Evolutionary conservation across 192 early-diverging fungal species (phyloP), one percentile per base, ranked within the genome.

Genomic region (Gaertneriomyces semiglobifer): DNA sequence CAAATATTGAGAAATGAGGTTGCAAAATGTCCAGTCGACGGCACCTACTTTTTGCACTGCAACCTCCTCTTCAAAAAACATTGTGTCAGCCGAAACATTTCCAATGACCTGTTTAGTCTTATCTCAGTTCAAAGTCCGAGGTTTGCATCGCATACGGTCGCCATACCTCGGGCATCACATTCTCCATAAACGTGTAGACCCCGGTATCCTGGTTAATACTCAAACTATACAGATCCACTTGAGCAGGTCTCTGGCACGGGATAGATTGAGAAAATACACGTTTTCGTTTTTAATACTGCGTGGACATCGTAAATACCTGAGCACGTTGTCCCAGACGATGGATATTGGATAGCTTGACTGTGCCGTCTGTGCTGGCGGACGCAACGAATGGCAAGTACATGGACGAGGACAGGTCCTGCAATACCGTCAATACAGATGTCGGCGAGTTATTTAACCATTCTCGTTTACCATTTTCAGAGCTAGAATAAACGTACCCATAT

Each of bases 361-460:
- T 44, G 14, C 77, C 77, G 38, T 79, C 77, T 14, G 74, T 71
- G 16, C 77, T 63, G 14, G 53, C 74, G 20, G 65, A 55, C 16
- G 60, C 67, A 6, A 71, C 44, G 54, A 77, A 79, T 7, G 74
- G 71, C 45, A 74, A 43, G 44, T 58, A 60, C 6, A 40, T 52
- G 33, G 77, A 68, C 5, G 63, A 43, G 11, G 61, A 69, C 11
- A 76, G n/a, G 18, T 59, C 45, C 77, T 78, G 12, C 19, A 66
- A 14, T 50, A 18, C 16, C 12, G 12, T n/a, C 48, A 11, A 18
- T n/a, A n/a, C n/a, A 57, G 51, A 38, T 0, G 14, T 7, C 0
- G 40, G 12, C 0, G 44, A 58, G 38, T 39, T 0, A 40, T 18
- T 42, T 11, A 58, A 20, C 9, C 33, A 59, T 33, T 33, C 25